Evolutionary conservation across 345 rosid genomes (phyloP).

Genomic region (Aethionema arabicum): DNA sequence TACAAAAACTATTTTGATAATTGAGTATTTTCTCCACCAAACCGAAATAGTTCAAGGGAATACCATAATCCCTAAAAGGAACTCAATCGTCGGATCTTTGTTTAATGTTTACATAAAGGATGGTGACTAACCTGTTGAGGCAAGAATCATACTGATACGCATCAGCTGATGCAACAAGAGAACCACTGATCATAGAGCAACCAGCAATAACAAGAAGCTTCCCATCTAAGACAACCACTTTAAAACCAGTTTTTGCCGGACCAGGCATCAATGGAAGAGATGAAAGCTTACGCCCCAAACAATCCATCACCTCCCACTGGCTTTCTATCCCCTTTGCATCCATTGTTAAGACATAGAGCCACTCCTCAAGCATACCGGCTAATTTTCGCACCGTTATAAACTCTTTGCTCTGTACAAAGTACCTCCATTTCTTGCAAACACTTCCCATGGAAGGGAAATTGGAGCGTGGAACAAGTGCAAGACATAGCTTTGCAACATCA

Average conservation of each 20-base stretch:
- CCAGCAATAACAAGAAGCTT: constrained; percentile 85
- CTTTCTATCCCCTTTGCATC: constrained; percentile 64
- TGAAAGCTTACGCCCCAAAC: constrained; percentile 52
- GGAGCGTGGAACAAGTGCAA: constrained; percentile 80
- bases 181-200: constrained; percentile 48
- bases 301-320: constrained; percentile 84
- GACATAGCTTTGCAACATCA: constrained; percentile 80
- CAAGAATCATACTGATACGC: constrained; percentile 79
- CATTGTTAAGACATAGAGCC: constrained; percentile 70
- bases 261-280: constrained; percentile 84
- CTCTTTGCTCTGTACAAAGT: constrained; percentile 74
- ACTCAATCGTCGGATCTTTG: background rate
- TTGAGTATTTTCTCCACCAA: no score
- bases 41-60: no score
- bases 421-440: constrained; percentile 88
- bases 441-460: constrained; percentile 69
- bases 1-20: no score
- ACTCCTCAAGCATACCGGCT: constrained; percentile 78
- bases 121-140: constrained; percentile 69
- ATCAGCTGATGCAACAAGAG: constrained; percentile 54
- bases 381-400: constrained; percentile 61
- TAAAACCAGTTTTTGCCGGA: constrained; percentile 62
- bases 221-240: constrained; percentile 65
- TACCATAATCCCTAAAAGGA: background rate
- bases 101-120: constrained; percentile 4